Evolutionary conservation across 2,329 filamentous ascomycete species (phyloP), one percentile per base, ranked within the genome.

Genomic region (Cordyceps cicadae): DNA sequence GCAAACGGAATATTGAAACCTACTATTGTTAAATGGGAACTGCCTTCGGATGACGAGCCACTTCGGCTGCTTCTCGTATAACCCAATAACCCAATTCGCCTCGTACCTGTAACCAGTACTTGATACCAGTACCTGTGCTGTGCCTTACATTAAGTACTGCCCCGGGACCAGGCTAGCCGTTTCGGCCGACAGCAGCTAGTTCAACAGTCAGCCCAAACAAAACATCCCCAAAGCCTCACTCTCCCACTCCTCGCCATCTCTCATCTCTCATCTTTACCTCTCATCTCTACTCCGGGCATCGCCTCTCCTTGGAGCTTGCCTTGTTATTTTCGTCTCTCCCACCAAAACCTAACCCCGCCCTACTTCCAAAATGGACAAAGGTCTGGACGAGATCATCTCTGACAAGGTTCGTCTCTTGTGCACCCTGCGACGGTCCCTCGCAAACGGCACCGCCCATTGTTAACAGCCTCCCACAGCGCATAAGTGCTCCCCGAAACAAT

Each of bases 331-430:
- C 9, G 12, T 37, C 34, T 14, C 4, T 12, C 34, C 43, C n/a
- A n/a, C n/a, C 3, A 26, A 56, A 29, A 34, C 15, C 19, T 8
- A 15, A 24, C 29, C 2, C 5, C 12, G 6, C 19, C 24, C 19
- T 19, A 34, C 19, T 24, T 54, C 29, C 63, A 77, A 75, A 63
- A 80, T 83, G 78, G 79, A 81, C 66, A 79, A 78, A 66, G 81
- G 79, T 62, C 78, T 83, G 37, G 81, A 83, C 69, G 81, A 83
- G 69, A 82, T 83, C 67, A 80, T 83, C 65, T 79, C 77, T 62
- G 79, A 82, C 64, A 76, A 72, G 69, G 76, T 78, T 70, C 56
- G 70, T 64, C 54, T 12, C 54, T 12, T 45, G 29, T 54, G 62
- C 48, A 48, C 41, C 46, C 1, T 37, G 26, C 37, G 54, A 62